Evolutionary conservation across 148 eudicot genomes (phyloP).

Genomic region (Cornus florida): DNA sequence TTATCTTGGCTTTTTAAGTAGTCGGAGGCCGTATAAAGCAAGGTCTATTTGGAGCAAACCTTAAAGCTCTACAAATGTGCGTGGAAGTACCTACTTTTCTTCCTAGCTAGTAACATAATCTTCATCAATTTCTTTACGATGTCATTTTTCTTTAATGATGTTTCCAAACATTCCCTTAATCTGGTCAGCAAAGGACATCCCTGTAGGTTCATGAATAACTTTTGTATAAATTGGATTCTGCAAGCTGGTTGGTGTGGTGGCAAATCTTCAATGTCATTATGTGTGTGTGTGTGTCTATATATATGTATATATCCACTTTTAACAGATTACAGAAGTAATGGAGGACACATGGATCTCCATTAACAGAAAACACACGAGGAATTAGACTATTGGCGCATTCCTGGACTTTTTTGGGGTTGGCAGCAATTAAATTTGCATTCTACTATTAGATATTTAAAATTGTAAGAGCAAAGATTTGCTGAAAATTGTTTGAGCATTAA

Average conservation of each 20-base stretch:
- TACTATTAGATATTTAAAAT: not conserved
- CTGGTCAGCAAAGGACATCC: not conserved
- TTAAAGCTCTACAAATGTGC: too few species aligned
- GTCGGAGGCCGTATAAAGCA: not conserved
- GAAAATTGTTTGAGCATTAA: not conserved
- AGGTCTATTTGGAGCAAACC: not conserved
- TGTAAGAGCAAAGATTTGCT: not conserved
- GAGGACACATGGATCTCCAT: not conserved
- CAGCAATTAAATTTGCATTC: not conserved
- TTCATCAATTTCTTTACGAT: not conserved
- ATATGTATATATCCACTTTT: not conserved
- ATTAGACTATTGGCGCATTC: not conserved
- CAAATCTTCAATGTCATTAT: not conserved
- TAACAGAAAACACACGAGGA: not conserved
- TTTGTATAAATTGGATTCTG: not conserved
- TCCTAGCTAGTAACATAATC: not conserved
- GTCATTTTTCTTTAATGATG: not conserved
- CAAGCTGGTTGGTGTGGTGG: not conserved
- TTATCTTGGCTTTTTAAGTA: not conserved
- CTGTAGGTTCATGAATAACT: not conserved
- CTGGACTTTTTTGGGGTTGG: not conserved
- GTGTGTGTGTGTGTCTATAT: not conserved
- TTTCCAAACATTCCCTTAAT: not conserved
- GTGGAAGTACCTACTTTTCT: not conserved
- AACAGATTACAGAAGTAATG: not conserved